Evolutionary conservation across 2,329 filamentous ascomycete genomes (phyloP), one percentile per base, ranked within the genome.

Genomic region (Paecilomyces fulvus): DNA sequence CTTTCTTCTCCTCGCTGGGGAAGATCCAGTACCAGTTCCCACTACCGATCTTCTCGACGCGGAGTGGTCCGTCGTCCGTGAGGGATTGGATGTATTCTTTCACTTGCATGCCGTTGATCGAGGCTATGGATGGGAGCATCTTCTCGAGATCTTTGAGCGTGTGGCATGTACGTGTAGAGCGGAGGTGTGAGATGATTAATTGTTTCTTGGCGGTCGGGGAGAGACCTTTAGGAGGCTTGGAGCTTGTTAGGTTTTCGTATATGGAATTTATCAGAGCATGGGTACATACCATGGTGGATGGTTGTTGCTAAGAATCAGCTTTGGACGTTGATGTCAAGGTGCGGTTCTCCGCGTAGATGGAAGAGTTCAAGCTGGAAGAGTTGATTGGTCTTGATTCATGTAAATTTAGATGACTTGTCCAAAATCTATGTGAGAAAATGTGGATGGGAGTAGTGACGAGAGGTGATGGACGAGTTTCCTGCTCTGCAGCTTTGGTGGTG

Each of bases 1-100:
- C 67, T 51, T 77, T 79, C 65, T 75, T 79, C 64, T 81, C 81
- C 54, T 86, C 83, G 28, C 78, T 82, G 17, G 72, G 75, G 66
- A 87, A 88, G 60, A 78, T 80, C 85, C 85, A 88, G 72, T 87
- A 88, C 85, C 85, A 88, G 67, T 88, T 88, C 28, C 83, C 84
- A 60, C 79, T 85, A 49, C 85, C 85, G 63, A 88, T 88, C 69
- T 87, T 88, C 73, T 88, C 85, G 28, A 86, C 80, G 17, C 79
- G 79, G 59, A 88, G 80, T 63, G 80, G 78, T 63, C 76, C 77
- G 56, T 88, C 85, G 63, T 87, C 83, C 8, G 76, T 73, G 20
- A 88, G 77, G 3, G 78, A 75, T 66, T 86, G 83, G 17, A 88
- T 73, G 65, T 84, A 86, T 64, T 88, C 85, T 69, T 86, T 86